Conservation (phyloP, 2,329 filamentous ascomycete species). For the Sordariomycetes sp. region DNA sequence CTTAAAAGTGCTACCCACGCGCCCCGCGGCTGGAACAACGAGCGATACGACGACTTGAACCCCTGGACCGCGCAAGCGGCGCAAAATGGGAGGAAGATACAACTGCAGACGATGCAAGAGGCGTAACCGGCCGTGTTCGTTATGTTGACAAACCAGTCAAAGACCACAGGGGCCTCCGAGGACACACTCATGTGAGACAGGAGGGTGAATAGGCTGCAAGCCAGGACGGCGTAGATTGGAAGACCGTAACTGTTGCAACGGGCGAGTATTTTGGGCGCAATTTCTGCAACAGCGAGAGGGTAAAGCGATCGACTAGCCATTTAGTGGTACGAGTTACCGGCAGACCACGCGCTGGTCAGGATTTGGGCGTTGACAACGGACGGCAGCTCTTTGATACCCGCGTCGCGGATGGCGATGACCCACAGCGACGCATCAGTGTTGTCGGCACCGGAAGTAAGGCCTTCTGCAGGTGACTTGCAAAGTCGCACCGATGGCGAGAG, state of each 20-base stretch:
- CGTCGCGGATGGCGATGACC: slow-evolving; percentile 38
- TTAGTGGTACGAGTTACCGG: slow-evolving; percentile 43
- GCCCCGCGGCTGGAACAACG: slow-evolving; percentile 42
- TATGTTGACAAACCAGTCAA: slow-evolving; percentile 45
- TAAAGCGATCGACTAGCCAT: slow-evolving; percentile 34
- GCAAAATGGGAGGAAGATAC: slow-evolving; percentile 46
- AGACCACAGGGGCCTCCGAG: slow-evolving; percentile 39
- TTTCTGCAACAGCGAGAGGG: slow-evolving; percentile 25
- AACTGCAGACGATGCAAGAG: slow-evolving; percentile 37
- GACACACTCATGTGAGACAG: slow-evolving; percentile 34
- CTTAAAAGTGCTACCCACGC: slow-evolving; percentile 36
- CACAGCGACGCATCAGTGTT: slow-evolving; percentile 36
- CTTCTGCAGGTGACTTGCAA: slow-evolving; percentile 20
- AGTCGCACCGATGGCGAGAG: slow-evolving; percentile 22
- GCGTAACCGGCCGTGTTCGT: slow-evolving; percentile 37
- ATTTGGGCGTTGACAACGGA: slow-evolving; percentile 48
- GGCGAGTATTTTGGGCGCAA: slow-evolving; percentile 25
- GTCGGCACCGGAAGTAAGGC: slow-evolving; percentile 18
- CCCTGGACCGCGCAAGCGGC: slow-evolving; percentile 30
- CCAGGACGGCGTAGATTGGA: slow-evolving; percentile 23
- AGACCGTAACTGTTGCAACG: slow-evolving; percentile 19
- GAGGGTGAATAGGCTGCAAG: slow-evolving; percentile 45
- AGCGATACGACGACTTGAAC: slow-evolving; percentile 34
- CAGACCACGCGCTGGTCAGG: slow-evolving; percentile 44
- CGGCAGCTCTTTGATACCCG: slow-evolving; percentile 32